These are phyloP conservation scores for Heliamphora ciliata DNA, from an alignment of 179 eudicot genomes.

Conservation along the genomic window DNA sequence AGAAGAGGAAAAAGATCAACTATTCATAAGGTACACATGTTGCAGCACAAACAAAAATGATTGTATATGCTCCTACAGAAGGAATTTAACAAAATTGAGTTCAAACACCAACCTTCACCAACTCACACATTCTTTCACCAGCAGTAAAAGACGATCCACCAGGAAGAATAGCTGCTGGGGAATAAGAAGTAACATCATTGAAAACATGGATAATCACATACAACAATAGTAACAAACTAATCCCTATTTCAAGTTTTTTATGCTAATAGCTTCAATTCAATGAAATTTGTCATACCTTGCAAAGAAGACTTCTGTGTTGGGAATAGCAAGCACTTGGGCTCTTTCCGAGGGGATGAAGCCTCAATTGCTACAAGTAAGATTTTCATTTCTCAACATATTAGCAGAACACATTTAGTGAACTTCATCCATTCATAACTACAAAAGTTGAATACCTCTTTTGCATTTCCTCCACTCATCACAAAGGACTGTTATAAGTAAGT, in stretches of 20 bases:
- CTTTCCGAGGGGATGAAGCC: constrained; percentile 82
- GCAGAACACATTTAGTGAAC: not conserved
- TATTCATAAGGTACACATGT: not conserved
- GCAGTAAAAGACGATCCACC: constrained; percentile 62
- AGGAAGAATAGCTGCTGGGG: constrained; percentile 42
- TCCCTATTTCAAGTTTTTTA: not conserved
- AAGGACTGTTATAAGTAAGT: constrained; percentile 54
- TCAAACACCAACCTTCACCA: constrained; percentile 63
- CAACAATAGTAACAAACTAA: not conserved
- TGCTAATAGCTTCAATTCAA: not conserved
- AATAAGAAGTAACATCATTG: constrained; percentile 1
- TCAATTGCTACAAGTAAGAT: constrained; percentile 54
- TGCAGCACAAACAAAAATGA: not conserved
- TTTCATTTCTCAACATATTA: not conserved
- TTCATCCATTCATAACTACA: not conserved
- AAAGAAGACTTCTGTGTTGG: constrained; percentile 32
- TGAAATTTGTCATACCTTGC: constrained; percentile 38
- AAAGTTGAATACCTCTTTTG: constrained; percentile 60
- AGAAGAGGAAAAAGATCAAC: not conserved
- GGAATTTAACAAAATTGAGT: not conserved
- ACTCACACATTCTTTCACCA: constrained; percentile 75
- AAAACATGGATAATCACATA: not conserved
- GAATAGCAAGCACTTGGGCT: constrained; percentile 53
- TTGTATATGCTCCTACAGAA: not conserved
- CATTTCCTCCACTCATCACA: constrained; percentile 92